Evolutionary conservation across 495 filamentous ascomycete genomes (phyloP), one percentile per base, ranked within the genome.

Genomic region (Aspergillus wentii): DNA sequence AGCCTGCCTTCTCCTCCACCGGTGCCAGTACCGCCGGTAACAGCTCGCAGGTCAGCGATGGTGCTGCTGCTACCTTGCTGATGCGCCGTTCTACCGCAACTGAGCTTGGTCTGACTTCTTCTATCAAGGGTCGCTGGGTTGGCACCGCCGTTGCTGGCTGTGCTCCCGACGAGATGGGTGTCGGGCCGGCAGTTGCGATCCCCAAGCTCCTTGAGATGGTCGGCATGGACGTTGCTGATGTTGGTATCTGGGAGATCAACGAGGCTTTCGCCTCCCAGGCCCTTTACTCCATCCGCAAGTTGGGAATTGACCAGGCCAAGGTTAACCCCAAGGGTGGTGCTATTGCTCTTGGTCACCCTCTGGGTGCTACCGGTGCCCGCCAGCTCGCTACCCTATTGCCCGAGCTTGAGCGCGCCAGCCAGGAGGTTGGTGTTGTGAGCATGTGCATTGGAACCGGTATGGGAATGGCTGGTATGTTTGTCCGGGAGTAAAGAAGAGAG

Each of bases 401-500:
- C 15, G 83, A 86, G 62, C 49, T 85, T 57, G 68, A 71, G 58
- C 66, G 77, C 42, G 79, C 79, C 35, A 72, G 72, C 14, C 74
- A 79, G 32, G 68, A 85, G 54, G 66, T 85, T 19, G 83, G 83
- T 30, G 80, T 87, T 17, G 79, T 85, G 25, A 88, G 81, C 58
- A 89, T 94, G 87, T 94, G 88, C 62, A 79, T 94, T 48, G 88
- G 88, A 21, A 94, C 87, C 10, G 86, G 86, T n/a, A 90, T 90
- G 86, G 86, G 86, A 9, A 88, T 88, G 86, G 85, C 85, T 14
- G 84, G 83, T 17, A 69, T 91, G 54, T 88, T 90, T 70, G 83
- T 92, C 28, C 75, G 82, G 45, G 87, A 91, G 66, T 89, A 78
- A 64, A 52, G 45, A 33, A 21, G 9, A 21, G n/a, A n/a, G 25